Evolutionary conservation across 768 basidiomycete genomes (phyloP).

Genomic region (Tremella fuciformis): DNA sequence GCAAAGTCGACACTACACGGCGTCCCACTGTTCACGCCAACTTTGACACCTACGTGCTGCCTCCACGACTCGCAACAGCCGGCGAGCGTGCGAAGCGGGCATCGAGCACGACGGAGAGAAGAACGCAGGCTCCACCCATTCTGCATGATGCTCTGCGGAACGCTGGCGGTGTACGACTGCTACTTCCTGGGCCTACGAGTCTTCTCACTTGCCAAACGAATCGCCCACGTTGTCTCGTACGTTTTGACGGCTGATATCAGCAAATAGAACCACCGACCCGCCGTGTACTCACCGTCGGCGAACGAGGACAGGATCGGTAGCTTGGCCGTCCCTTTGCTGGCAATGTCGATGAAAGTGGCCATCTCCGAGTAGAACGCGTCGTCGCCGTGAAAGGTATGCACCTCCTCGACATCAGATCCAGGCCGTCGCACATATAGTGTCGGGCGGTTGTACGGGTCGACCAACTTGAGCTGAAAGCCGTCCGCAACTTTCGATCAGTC

Average conservation of each 20-base stretch:
- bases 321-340: neutral
- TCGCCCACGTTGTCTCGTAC: slow-evolving; percentile 88
- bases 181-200: too few relatives aligned
- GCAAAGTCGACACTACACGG: too few relatives aligned
- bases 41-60: too few relatives aligned
- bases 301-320: slow-evolving; percentile 13
- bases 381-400: slow-evolving; percentile 27
- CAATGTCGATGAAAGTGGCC: slow-evolving; percentile 72
- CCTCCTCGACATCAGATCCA: slow-evolving; percentile 51
- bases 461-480: neutral
- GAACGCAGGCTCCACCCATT: too few relatives aligned
- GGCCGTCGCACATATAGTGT: slow-evolving; percentile 77
- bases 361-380: slow-evolving; percentile 68
- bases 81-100: too few relatives aligned
- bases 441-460: slow-evolving; percentile 83
- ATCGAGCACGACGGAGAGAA: too few relatives aligned
- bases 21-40: too few relatives aligned
- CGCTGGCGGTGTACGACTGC: too few relatives aligned
- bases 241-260: slow-evolving; percentile 61
- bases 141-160: too few relatives aligned
- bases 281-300: slow-evolving; percentile 10
- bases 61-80: too few relatives aligned
- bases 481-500: too few relatives aligned
- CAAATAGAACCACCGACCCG: neutral
- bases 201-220: slow-evolving; percentile 56